These are phyloP conservation scores for Xerophyta viscosa DNA, from an alignment of 106 monocot species.

Conservation along the genomic window DNA sequence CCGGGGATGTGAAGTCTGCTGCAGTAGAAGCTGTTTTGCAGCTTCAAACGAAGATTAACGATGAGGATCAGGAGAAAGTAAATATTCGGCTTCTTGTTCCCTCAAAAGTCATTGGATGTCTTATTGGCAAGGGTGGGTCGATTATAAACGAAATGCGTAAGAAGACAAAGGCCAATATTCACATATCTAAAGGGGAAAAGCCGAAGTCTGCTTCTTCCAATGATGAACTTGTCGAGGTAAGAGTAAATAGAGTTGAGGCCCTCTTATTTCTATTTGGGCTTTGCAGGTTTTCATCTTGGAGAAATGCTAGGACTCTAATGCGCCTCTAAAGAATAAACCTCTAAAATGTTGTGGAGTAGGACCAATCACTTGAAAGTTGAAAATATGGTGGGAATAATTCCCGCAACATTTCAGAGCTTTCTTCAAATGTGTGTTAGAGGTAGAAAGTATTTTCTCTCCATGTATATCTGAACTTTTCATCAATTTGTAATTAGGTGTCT, in stretches of 20 bases:
- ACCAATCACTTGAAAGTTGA: too few relatives aligned
- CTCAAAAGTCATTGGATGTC: conserved; percentile 73
- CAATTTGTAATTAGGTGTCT: conserved; percentile 34
- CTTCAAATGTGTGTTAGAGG: not conserved
- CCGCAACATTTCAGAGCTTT: not conserved
- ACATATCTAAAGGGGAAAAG: conserved; percentile 80
- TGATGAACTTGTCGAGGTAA: conserved; percentile 90
- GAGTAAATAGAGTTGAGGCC: too few relatives aligned
- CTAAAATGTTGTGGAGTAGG: too few relatives aligned
- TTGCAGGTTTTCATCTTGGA: too few relatives aligned
- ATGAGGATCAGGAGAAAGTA: conserved; percentile 55
- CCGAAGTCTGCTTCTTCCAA: conserved; percentile 42
- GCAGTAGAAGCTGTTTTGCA: conserved; percentile 81
- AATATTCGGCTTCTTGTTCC: conserved; percentile 77
- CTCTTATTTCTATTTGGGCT: too few relatives aligned
- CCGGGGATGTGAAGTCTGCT: conserved; percentile 64
- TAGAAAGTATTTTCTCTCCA: too few relatives aligned
- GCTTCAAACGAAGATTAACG: conserved; percentile 85
- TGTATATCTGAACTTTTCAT: not conserved
- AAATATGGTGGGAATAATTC: too few relatives aligned
- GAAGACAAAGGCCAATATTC: conserved; percentile 76
- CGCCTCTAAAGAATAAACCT: too few relatives aligned
- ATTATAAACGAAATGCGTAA: conserved; percentile 90
- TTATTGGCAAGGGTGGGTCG: conserved; percentile 85
- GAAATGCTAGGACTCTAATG: too few relatives aligned